These are phyloP conservation scores for Thermochaetoides thermophila DNA, from an alignment of 495 filamentous ascomycete genomes.

Conservation along the genomic window DNA sequence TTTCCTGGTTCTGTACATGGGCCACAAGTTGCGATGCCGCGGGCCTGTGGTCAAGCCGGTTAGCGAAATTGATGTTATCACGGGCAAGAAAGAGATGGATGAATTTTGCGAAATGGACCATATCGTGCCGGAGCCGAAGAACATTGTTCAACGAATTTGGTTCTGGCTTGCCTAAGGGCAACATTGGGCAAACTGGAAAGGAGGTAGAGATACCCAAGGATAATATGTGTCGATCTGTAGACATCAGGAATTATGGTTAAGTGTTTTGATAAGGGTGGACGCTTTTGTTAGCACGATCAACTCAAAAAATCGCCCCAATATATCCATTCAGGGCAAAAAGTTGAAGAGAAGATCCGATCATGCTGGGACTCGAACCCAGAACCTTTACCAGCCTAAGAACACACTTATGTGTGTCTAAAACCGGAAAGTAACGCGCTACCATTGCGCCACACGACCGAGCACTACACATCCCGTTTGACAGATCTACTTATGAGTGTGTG, in stretches of 20 bases:
- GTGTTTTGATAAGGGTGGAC: no score
- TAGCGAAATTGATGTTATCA: conserved; percentile 28
- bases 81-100: conserved; percentile 38
- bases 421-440: conserved; percentile 3
- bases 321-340: not conserved
- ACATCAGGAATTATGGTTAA: no score
- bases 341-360: not conserved
- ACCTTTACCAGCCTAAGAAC: conserved; percentile 2
- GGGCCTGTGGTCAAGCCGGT: conserved; percentile 17
- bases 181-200: no score
- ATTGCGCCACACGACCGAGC: conserved; percentile 2
- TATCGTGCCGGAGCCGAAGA: conserved; percentile 23
- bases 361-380: conserved; percentile 2
- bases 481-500: no score
- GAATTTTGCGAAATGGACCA: conserved; percentile 26
- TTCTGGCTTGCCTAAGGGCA: conserved; percentile 28
- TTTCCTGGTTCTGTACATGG: conserved; percentile 27
- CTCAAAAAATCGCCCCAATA: no score
- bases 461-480: no score
- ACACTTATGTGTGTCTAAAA: not conserved
- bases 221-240: no score
- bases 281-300: no score
- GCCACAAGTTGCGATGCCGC: conserved; percentile 24
- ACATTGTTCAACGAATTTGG: conserved; percentile 29
- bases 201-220: no score